Evolutionary conservation across 2,329 filamentous ascomycete genomes (phyloP).

Genomic region (Zymoseptoria brevis): DNA sequence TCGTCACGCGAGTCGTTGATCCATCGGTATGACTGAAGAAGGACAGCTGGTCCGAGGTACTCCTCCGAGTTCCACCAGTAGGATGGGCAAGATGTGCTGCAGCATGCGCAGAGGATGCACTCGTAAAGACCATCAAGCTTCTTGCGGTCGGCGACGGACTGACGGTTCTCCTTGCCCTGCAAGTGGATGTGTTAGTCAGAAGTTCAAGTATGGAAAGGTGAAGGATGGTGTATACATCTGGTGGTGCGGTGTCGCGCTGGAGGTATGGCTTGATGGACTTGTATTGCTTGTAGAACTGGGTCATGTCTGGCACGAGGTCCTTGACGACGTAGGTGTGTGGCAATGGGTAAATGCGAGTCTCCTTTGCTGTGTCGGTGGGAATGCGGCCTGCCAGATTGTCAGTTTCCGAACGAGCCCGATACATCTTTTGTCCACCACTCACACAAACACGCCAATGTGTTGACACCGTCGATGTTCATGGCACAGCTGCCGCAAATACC

Average conservation of each 20-base stretch:
- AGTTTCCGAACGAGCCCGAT: slow-evolving; percentile 1
- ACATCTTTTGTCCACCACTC: slow-evolving; percentile 39
- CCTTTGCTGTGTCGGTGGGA: slow-evolving; percentile 68
- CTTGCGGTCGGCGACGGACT: slow-evolving; percentile 83
- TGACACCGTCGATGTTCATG: slow-evolving; percentile 99
- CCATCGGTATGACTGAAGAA: slow-evolving; percentile 98
- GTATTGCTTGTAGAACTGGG: slow-evolving; percentile 99
- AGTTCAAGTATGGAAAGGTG: background rate
- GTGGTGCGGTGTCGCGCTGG: slow-evolving; percentile 75
- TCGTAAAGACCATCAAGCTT: slow-evolving; percentile 98
- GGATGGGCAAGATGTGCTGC: slow-evolving; percentile 96
- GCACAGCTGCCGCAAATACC: slow-evolving; percentile 98
- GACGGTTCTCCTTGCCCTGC: slow-evolving; percentile 84
- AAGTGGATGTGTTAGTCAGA: slow-evolving; percentile 14
- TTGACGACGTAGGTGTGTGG: slow-evolving; percentile 99
- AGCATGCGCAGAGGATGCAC: slow-evolving; percentile 98
- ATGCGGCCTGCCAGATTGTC: slow-evolving; percentile 68
- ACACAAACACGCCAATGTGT: slow-evolving; percentile 97
- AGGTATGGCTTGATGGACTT: slow-evolving; percentile 99
- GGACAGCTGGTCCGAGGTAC: slow-evolving; percentile 92
- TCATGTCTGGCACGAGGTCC: slow-evolving; percentile 95
- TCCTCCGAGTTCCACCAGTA: slow-evolving; percentile 99
- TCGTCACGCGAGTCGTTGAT: slow-evolving; percentile 91
- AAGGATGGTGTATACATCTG: slow-evolving; percentile 57
- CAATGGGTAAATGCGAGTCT: slow-evolving; percentile 93